Base-by-base conservation (phyloP, 768 basidiomycete genomes). In the Mycena leptocephala region DNA sequence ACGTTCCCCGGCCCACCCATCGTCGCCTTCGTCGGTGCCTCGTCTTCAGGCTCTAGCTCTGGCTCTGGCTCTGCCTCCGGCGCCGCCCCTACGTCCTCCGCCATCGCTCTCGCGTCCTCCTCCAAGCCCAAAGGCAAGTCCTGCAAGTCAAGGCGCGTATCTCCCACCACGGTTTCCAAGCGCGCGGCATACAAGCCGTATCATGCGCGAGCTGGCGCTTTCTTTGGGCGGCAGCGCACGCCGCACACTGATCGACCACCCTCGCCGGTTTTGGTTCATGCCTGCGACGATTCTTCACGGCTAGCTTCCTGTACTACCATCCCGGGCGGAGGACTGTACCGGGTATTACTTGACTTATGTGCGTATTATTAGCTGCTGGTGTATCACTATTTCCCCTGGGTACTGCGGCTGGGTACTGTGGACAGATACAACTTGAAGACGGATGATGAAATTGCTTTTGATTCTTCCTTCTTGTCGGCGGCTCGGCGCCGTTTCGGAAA, bases 191-290 rank as follows among this genome's bases (percentile, higher is more conserved):
- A 53, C 84, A 79, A 85, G 83, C 76, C 81, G 86, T 16, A 78
- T 86, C 66, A 85, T 86, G 84, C 79, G 86, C 41, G 72, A 80
- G 9, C 69, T 85, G 5, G 81, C 79, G 6, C 78, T 83, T 30
- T 39, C 55, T 28, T 6, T 67, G 14, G 53, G 51, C 80, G 79
- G 20, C 26, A 72, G 61, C 76, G 55, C 70, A 9, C 65, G 35
- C 33, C 76, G 55, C 70, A 8, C 64, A 48, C 30, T 51, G 30
- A 65, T n/a, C n/a, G n/a, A n/a, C n/a, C n/a, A n/a, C n/a, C n/a
- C n/a, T n/a, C n/a, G n/a, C n/a, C n/a, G n/a, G n/a, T n/a, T n/a
- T n/a, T n/a, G n/a, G n/a, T n/a, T n/a, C n/a, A n/a, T n/a, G n/a
- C n/a, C n/a, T n/a, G n/a, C n/a, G n/a, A n/a, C n/a, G n/a, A n/a